Percentiles rank a stretch among this genome's conserved stretches.
Evolutionary conservation across 176 grass and related monocot species (phyloP).

Genomic region (Carex cristatella): DNA sequence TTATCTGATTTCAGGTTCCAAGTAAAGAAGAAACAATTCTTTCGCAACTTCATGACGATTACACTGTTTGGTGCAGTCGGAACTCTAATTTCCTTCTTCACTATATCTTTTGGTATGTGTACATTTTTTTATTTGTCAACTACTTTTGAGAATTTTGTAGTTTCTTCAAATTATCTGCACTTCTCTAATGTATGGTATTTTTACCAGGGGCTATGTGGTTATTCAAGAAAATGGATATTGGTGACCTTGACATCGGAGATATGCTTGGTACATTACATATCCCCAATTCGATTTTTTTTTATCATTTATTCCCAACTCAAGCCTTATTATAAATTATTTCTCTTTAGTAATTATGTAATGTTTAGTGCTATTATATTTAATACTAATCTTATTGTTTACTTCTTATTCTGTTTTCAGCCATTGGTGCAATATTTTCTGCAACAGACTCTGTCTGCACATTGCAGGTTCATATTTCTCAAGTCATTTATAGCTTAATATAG

Average conservation of each 20-base stretch:
- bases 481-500: neutral
- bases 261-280: conserved; percentile 67
- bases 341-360: neutral
- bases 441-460: conserved; percentile 98
- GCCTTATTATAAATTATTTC: neutral
- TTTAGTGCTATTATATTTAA: neutral
- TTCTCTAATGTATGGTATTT: conserved; percentile 22
- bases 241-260: conserved; percentile 74
- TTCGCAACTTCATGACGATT: conserved; percentile 97
- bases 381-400: conserved; percentile 30
- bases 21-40: conserved; percentile 99
- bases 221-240: conserved; percentile 87
- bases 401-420: conserved; percentile 45
- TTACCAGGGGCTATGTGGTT: conserved; percentile 66
- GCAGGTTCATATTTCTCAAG: conserved; percentile 44
- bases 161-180: conserved; percentile 17
- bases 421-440: conserved; percentile 99
- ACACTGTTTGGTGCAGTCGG: conserved; percentile 84
- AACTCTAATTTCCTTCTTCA: conserved; percentile 93
- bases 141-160: conserved; percentile 13
- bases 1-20: conserved; percentile 69
- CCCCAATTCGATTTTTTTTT: neutral
- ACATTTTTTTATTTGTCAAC: neutral
- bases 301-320: conserved; percentile 2
- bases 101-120: conserved; percentile 75